Evolutionary conservation across 2,329 filamentous ascomycete genomes (phyloP).

Genomic region (Bertia moriformis): DNA sequence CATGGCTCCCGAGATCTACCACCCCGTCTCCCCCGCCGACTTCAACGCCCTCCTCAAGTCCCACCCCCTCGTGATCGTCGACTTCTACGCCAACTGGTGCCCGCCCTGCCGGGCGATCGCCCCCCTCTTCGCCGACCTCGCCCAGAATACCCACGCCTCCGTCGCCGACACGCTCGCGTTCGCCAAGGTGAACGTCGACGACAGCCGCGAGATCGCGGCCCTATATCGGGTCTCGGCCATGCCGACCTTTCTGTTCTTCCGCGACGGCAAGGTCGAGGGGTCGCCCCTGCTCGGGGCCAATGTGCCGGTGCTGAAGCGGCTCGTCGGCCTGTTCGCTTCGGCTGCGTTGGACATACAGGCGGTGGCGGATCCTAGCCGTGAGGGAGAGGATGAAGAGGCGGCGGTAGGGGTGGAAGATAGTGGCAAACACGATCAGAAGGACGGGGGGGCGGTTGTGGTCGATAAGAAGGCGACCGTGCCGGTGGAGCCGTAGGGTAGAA

Average conservation of each 20-base stretch:
- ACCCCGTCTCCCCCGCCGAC: slow-evolving; percentile 26
- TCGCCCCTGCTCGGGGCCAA: slow-evolving; percentile 19
- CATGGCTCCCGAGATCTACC: too few relatives aligned
- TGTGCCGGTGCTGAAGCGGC: slow-evolving; percentile 9
- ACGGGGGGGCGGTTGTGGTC: too few relatives aligned
- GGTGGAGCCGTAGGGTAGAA: too few relatives aligned
- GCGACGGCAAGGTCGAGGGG: slow-evolving; percentile 31
- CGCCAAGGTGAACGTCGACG: slow-evolving; percentile 44
- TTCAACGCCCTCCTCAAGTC: slow-evolving; percentile 31
- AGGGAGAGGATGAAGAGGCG: too few relatives aligned
- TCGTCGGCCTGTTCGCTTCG: slow-evolving; percentile 7
- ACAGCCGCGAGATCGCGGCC: slow-evolving; percentile 29
- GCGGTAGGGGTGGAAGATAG: too few relatives aligned
- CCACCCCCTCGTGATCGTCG: slow-evolving; percentile 35
- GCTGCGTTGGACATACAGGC: slow-evolving; percentile 6
- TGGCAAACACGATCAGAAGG: too few relatives aligned
- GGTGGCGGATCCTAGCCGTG: slow-evolving; percentile 8
- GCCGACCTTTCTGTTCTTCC: slow-evolving; percentile 46
- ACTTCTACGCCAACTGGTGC: slow-evolving; percentile 48
- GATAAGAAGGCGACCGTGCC: too few relatives aligned
- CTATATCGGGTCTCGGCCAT: slow-evolving; percentile 36
- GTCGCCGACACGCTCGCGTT: too few relatives aligned
- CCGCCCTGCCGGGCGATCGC: slow-evolving; percentile 45
- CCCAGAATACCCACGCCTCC: slow-evolving; percentile 17
- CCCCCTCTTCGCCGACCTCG: slow-evolving; percentile 34